These are phyloP conservation scores for Carallia brachiata DNA, from an alignment of 345 rosid species.

Conservation along the genomic window DNA sequence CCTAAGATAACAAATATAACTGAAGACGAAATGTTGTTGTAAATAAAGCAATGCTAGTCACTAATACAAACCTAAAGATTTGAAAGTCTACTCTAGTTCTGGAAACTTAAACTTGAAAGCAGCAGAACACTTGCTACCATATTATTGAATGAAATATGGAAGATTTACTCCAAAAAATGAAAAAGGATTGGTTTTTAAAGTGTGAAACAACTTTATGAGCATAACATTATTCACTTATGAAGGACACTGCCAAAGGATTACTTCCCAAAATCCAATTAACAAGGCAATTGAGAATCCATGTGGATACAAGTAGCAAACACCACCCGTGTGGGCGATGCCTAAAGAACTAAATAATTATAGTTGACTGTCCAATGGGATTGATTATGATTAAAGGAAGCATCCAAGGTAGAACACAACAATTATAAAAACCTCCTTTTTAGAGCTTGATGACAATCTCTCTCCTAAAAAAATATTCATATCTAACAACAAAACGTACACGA, in stretches of 20 bases:
- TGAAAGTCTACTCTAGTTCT: too few relatives aligned
- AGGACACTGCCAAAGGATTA: background rate
- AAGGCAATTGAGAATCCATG: background rate
- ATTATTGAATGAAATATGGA: too few relatives aligned
- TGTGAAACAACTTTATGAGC: background rate
- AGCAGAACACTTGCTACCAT: too few relatives aligned
- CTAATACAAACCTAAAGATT: too few relatives aligned
- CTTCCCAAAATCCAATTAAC: background rate
- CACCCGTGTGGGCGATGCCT: background rate
- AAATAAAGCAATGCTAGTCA: too few relatives aligned
- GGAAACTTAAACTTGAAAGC: too few relatives aligned
- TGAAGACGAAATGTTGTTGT: too few relatives aligned
- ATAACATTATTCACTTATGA: background rate
- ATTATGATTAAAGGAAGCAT: slow-evolving; percentile 20
- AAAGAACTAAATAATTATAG: slow-evolving; percentile 8
- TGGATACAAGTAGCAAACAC: slow-evolving; percentile 14
- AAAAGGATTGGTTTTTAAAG: background rate
- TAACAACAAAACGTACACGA: slow-evolving; percentile 5
- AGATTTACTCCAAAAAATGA: too few relatives aligned
- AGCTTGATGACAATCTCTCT: background rate
- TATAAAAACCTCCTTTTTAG: slow-evolving; percentile 1
- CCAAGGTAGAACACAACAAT: slow-evolving; percentile 16
- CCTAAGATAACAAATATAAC: background rate
- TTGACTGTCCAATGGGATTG: slow-evolving; percentile 25
- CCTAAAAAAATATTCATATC: slow-evolving; percentile 7